Evolutionary conservation across 1,284 basidiomycete species (phyloP), one percentile per base, ranked within the genome.

Genomic region (Sporisorium graminicola): DNA sequence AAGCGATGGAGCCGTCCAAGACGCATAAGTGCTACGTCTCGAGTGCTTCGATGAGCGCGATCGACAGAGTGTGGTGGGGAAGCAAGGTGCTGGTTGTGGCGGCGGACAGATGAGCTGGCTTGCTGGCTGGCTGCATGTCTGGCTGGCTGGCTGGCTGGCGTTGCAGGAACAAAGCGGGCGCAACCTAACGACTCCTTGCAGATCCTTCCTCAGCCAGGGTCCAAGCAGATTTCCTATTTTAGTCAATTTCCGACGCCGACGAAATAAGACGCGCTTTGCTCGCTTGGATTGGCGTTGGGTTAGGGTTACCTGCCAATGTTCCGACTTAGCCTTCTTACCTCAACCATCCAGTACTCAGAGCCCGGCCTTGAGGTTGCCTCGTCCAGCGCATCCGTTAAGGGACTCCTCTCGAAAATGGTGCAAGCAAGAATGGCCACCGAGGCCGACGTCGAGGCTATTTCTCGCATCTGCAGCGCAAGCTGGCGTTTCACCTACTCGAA

Each of bases 161-260:
- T n/a, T n/a, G n/a, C n/a, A n/a, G n/a, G n/a, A n/a, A n/a, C n/a
- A n/a, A n/a, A n/a, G n/a, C n/a, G n/a, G n/a, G n/a, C n/a, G n/a
- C n/a, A n/a, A n/a, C n/a, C n/a, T n/a, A 29, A 31, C 49, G 49
- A 14, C 49, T 33, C 49, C 27, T 50, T 50, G 49, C 49, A 50
- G 27, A n/a, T n/a, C 8, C 40, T 4, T 5, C 29, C 20, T 26
- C 20, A n/a, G 9, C 13, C 49, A 50, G 49, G 49, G 49, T 50
- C 49, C 49, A 33, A 50, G 49, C 49, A n/a, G n/a, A n/a, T n/a
- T 4, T 20, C 26, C 14, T 27, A 47, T 13, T 47, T 47, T 27
- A 27, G 46, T 24, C 37, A 40, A 2, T 47, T 47, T 16, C 26
- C 5, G 27, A 47, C 46, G 46, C 46, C 46, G 22, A 47, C 24